Evolutionary conservation across 2,329 filamentous ascomycete genomes (phyloP), one percentile per base, ranked within the genome.

Genomic region (Pseudopyrenochaeta lycopersici): DNA sequence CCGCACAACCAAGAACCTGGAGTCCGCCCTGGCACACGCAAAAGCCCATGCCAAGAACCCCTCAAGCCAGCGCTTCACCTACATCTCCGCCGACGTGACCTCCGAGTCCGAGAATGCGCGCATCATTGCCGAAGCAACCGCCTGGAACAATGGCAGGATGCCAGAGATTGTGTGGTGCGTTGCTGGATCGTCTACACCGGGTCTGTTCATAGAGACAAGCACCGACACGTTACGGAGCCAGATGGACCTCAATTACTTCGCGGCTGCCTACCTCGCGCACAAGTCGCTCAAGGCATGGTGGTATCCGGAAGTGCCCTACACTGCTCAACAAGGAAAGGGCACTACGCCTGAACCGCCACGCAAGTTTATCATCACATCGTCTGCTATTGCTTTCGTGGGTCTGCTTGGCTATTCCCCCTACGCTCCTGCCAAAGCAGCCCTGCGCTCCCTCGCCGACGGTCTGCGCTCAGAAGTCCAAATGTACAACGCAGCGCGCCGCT

Each of bases 231-330:
- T 92, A 62, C 85, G 89, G 36, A 80, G 83, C 60, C 91, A 96
- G 74, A 97, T 97, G 91, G 91, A 97, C 70, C 85, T 94, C 64
- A 94, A 97, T 78, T 98, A 91, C 80, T 97, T 89, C 84, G 90
- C 91, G 43, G 87, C 88, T 27, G 89, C 89, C 35, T 95, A 96
- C 74, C 90, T 96, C 78, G 89, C 92, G 32, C 92, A 96, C 72
- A 88, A 91, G 17, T 86, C 90, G 15, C 79, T 97, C 56, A 84
- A 84, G 46, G 83, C 85, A 55, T 97, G 94, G 94, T 84, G 92
- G 39, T 76, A 79, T 60, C 64, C 62, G 54, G 43, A 74, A 72
- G 56, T 61, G 62, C 75, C 58, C 59, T 74, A 64, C 64, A 68
- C 7, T 5, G 12, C 18, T 30, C 14, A 80, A 31, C 58, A 67